Evolutionary conservation across 2,329 filamentous ascomycete species (phyloP).

Genomic region (Aspergillus sp.): DNA sequence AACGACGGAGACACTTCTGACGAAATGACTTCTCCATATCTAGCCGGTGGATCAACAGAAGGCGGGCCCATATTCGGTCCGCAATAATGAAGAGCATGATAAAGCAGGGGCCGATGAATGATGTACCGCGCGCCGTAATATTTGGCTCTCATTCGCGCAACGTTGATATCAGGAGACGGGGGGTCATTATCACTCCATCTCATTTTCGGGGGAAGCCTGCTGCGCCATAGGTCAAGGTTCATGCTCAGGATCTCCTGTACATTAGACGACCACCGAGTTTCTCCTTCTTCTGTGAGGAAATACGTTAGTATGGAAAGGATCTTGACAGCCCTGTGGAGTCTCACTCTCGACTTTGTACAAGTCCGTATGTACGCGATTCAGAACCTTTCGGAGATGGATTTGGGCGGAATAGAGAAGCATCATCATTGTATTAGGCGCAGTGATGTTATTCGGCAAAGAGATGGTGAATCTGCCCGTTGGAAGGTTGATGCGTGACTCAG

Average conservation of each 20-base stretch:
- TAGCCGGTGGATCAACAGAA: constrained; percentile 33
- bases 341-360: constrained; percentile 50
- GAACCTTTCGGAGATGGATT: constrained; percentile 57
- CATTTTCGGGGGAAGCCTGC: constrained; percentile 53
- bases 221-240: constrained; percentile 56
- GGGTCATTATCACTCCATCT: constrained; percentile 66
- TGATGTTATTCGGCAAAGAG: constrained; percentile 34
- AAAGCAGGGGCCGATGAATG: constrained; percentile 76
- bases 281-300: constrained; percentile 28
- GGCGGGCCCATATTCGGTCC: constrained; percentile 38
- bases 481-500: constrained; percentile 49
- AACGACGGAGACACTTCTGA: constrained; percentile 40
- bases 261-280: constrained; percentile 36
- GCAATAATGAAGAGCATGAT: constrained; percentile 57
- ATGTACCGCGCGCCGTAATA: constrained; percentile 93
- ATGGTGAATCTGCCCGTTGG: too few species aligned
- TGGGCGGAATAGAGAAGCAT: constrained; percentile 63
- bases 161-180: constrained; percentile 73
- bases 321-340: constrained; percentile 1
- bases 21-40: constrained; percentile 19
- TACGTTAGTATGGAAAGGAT: neutral
- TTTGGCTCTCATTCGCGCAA: constrained; percentile 83
- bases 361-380: constrained; percentile 57
- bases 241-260: constrained; percentile 45
- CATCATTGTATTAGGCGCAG: constrained; percentile 40